phyloP scores from a whole-genome alignment of 768 basidiomycete species.

The Kwoniella sp. region DNA sequence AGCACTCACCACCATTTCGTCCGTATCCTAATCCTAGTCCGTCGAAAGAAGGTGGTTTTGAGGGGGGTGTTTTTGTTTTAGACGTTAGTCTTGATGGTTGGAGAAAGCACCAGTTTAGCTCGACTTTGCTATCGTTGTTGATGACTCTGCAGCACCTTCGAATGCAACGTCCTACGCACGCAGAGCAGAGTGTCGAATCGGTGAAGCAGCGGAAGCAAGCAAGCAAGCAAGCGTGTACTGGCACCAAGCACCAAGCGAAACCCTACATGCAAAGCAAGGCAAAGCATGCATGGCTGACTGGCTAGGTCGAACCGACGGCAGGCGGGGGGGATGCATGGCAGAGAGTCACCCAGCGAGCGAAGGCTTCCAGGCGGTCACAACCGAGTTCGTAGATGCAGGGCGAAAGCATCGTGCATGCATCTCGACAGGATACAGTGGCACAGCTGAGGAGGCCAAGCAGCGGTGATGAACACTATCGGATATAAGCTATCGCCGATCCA shows the following conservation, averaged over 20 bases:
- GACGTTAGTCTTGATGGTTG: slow-evolving; percentile 27
- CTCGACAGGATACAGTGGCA: background rate
- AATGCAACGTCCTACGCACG: background rate
- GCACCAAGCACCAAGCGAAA: background rate
- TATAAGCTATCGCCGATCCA: background rate
- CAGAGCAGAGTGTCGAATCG: background rate
- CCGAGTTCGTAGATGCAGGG: no score
- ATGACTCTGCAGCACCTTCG: no score
- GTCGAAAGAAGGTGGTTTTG: slow-evolving; percentile 21
- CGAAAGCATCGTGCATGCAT: no score
- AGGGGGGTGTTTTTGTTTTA: slow-evolving; percentile 7
- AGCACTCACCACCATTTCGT: slow-evolving; percentile 42
- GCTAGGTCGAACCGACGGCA: no score
- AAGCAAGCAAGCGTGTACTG: slow-evolving; percentile 6
- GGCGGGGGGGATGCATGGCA: no score
- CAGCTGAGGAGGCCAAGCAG: no score
- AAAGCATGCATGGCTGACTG: background rate
- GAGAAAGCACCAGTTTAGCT: background rate
- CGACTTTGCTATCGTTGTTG: background rate
- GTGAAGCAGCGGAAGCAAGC: slow-evolving; percentile 1
- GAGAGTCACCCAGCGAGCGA: no score
- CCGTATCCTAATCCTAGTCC: slow-evolving; percentile 23
- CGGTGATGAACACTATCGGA: background rate
- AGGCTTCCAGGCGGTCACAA: no score
- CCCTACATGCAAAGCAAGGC: background rate